phyloP scores from a whole-genome alignment of 176 grass and related monocot species.

The Rhynchospora tenuis region DNA sequence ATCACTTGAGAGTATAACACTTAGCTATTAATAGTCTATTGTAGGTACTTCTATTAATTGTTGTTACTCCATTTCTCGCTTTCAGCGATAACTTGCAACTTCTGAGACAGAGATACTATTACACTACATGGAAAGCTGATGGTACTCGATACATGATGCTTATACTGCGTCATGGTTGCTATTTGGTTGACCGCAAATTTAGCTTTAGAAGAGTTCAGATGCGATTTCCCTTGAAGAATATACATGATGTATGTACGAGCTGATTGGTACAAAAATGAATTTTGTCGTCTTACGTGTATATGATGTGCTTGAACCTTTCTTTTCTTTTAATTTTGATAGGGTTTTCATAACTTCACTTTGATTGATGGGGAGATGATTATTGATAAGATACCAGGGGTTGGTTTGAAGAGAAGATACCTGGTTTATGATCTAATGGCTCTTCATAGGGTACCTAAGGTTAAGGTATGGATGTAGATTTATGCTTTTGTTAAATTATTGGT shows the following conservation, averaged over 20 bases:
- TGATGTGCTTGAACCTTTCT: neutral
- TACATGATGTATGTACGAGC: conserved; percentile 10
- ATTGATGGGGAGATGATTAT: conserved; percentile 99
- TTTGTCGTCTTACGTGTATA: neutral
- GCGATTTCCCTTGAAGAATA: conserved; percentile 80
- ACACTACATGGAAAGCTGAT: conserved; percentile 99
- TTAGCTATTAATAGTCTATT: neutral
- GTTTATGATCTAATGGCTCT: conserved; percentile 89
- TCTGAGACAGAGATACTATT: conserved; percentile 97
- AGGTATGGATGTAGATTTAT: conserved; percentile 37
- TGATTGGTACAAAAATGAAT: neutral
- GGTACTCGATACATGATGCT: conserved; percentile 99
- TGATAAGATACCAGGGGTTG: conserved; percentile 75
- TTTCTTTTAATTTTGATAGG: conserved; percentile 38
- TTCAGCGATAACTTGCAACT: conserved; percentile 92
- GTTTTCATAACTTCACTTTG: conserved; percentile 72
- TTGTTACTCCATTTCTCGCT: conserved; percentile 10
- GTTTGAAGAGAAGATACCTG: conserved; percentile 87
- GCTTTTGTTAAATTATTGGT: neutral
- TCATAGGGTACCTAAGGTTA: conserved; percentile 51
- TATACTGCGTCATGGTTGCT: conserved; percentile 75
- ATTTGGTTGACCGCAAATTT: conserved; percentile 91
- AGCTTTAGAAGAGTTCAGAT: conserved; percentile 93
- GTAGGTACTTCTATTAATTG: neutral
- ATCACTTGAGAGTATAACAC: neutral